Evolutionary conservation across 768 basidiomycete genomes (phyloP), one percentile per base, ranked within the genome.

Genomic region (Serendipita vermifera): DNA sequence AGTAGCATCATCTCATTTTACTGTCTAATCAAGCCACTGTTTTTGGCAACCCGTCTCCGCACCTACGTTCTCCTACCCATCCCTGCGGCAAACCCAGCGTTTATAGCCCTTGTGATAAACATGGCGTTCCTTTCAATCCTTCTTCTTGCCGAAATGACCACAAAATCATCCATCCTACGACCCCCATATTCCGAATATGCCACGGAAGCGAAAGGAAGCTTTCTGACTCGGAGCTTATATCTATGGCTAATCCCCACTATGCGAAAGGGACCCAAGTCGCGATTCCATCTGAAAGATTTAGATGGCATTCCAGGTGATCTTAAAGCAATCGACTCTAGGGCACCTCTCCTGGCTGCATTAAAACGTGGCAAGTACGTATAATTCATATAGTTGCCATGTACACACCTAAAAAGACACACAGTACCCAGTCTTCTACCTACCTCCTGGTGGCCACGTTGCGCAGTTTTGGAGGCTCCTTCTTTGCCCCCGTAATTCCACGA

Each of bases 401-500:
- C n/a, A n/a, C n/a, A n/a, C n/a, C n/a, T n/a, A n/a, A n/a, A n/a
- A n/a, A n/a, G n/a, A n/a, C n/a, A n/a, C n/a, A n/a, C n/a, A 51
- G 46, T 29, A 17, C n/a, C 5, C 31, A 20, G 5, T 51, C 46
- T 4, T 29, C 4, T 29, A 26, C 15, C 29, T 11, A 26, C 22
- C 2, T 51, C 1, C 46, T 51, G 22, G 9, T 22, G 4, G n/a
- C 46, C 24, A 51, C 46, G 9, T 7, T 51, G 24, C 24, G n/a
- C 20, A 51, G 46, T 29, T 51, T 51, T 51, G 46, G 46, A 3
- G 6, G 24, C n/a, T 22, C 46, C 27, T 51, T 51, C 46, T 51
- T 51, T n/a, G 46, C 46, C 2, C 46, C 57, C 15, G 27, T 57
- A 5, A 14, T 57, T 4, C 57, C 57, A 3, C 48, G 48, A n/a